Base-by-base conservation (phyloP, 192 early-diverging fungal species). In the Podila clonocystis region DNA sequence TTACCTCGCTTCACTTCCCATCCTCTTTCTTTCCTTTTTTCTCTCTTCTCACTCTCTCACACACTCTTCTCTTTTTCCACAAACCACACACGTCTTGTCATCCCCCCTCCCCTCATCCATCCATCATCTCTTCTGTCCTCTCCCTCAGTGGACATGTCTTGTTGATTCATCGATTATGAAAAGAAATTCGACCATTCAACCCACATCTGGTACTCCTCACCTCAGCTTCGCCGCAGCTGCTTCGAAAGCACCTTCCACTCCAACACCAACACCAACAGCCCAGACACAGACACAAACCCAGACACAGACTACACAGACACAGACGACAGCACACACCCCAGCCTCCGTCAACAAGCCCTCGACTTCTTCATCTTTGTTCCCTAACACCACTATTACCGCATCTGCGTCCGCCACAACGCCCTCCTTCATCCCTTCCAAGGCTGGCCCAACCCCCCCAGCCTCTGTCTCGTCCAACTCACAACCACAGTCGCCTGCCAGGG, bases 191-290 rank as follows among this genome's bases (percentile, higher is more conserved):
- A 63, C 75, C 41, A 64, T 71, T 67, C 67, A 69, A 57, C 31
- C 64, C 45, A 63, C 68, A 78, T 78, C 75, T 68, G 75, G 75
- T 78, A 78, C 75, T 63, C 67, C 62, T 66, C 68, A 68, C 68
- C 65, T 67, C 75, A 78, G 75, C 75, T 78, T 78, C 70, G 75
- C 75, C 75, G 75, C 75, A 29, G 75, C 75, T 78, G 75, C 75
- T 68, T 62, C 45, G 68, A 78, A 71, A 52, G 52, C 58, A 19
- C 49, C 63, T 59, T 29, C 64, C 68, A 29, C 58, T 28, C 22
- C 57, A 33, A 50, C 72, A 26, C 38, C 70, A 48, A 49, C 68
- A 48, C 15, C 68, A 3, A 24, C 41, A 30, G 58, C 58, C 2
- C 63, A 30, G 15, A 28, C 75, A 59, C 28, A 30, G 52, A 29